Evolutionary conservation across 1,284 basidiomycete genomes (phyloP).

Genomic region (Chalciporus sp.): DNA sequence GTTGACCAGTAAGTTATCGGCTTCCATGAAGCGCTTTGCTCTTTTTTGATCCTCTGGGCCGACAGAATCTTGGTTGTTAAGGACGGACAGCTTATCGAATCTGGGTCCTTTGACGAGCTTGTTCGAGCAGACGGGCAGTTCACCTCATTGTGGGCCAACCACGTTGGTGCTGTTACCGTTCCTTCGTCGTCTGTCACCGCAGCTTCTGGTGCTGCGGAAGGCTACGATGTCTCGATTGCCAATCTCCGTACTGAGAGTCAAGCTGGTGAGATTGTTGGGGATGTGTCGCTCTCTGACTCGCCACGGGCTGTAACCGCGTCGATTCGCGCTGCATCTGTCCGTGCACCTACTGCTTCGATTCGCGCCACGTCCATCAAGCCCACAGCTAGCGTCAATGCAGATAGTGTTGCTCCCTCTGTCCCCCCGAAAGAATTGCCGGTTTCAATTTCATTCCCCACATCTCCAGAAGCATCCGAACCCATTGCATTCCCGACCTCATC

Average conservation of each 20-base stretch:
- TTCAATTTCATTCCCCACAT: slow-evolving; percentile 19
- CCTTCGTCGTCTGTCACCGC: slow-evolving; percentile 28
- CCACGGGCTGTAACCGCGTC: slow-evolving; percentile 21
- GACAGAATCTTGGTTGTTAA: slow-evolving; percentile 79
- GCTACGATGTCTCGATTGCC: slow-evolving; percentile 24
- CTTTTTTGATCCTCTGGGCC: not conserved
- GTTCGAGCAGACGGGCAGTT: slow-evolving; percentile 70
- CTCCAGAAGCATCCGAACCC: slow-evolving; percentile 15
- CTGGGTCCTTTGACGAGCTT: slow-evolving; percentile 75
- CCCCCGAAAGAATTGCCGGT: slow-evolving; percentile 24
- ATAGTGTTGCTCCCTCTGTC: slow-evolving; percentile 31
- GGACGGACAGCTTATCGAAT: slow-evolving; percentile 80
- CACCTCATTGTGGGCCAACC: slow-evolving; percentile 82
- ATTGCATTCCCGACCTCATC: slow-evolving; percentile 14
- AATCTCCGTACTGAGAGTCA: slow-evolving; percentile 19
- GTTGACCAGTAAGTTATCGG: slow-evolving; percentile 57
- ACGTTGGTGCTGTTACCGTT: slow-evolving; percentile 47
- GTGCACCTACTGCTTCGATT: slow-evolving; percentile 20
- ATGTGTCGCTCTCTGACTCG: slow-evolving; percentile 16
- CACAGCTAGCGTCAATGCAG: slow-evolving; percentile 20
- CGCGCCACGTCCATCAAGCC: slow-evolving; percentile 29
- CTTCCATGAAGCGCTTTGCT: not conserved
- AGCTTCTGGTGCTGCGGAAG: slow-evolving; percentile 21
- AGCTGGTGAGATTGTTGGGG: slow-evolving; percentile 8
- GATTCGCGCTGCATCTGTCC: slow-evolving; percentile 21